These are phyloP conservation scores for Camellia granthamiana DNA, from an alignment of 148 eudicot genomes.

Conservation along the genomic window DNA sequence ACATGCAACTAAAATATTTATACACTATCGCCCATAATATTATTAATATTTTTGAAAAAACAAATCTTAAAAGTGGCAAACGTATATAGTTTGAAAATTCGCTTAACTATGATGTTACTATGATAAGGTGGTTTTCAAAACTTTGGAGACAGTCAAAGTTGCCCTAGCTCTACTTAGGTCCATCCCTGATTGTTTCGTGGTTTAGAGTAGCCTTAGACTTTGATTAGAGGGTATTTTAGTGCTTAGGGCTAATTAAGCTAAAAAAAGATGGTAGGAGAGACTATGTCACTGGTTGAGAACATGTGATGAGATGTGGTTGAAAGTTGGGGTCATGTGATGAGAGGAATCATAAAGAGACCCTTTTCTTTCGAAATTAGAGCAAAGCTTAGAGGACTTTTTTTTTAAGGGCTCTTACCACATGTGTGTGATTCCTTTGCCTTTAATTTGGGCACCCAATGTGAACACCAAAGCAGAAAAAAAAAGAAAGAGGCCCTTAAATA, in stretches of 20 bases:
- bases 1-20: too few relatives aligned
- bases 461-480: constrained; percentile 14
- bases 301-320: constrained; percentile 26
- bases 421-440: constrained; percentile 29
- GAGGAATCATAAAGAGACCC: constrained; percentile 18
- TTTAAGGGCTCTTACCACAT: constrained; percentile 26
- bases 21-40: too few relatives aligned
- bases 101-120: too few relatives aligned
- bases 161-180: too few relatives aligned
- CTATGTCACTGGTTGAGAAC: constrained; percentile 12
- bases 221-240: background rate
- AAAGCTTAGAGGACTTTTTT: constrained; percentile 17
- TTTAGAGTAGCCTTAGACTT: background rate
- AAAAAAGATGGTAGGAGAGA: background rate
- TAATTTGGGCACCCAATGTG: constrained; percentile 16
- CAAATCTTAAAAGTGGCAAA: too few relatives aligned
- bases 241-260: background rate
- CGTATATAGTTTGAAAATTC: too few relatives aligned
- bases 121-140: too few relatives aligned
- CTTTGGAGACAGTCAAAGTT: too few relatives aligned
- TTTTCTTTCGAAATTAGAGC: constrained; percentile 14
- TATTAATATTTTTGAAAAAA: too few relatives aligned
- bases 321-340: constrained; percentile 34
- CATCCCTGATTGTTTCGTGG: background rate
- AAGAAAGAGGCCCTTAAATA: constrained; percentile 12